Evolutionary conservation across 805 yeast genomes (phyloP).

Genomic region (Ogataea kodamae): DNA sequence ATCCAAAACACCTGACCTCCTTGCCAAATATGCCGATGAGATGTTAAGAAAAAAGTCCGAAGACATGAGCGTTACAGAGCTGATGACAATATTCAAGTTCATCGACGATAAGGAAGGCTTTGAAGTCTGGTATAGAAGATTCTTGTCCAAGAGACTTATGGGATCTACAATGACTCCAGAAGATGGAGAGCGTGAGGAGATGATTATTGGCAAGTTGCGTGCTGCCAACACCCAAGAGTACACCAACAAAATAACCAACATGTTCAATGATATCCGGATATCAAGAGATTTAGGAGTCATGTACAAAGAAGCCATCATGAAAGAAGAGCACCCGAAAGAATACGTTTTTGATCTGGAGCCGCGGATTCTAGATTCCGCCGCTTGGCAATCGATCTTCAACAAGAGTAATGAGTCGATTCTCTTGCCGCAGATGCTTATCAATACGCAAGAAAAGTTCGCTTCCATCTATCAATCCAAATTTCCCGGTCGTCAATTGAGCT

Average conservation of each 20-base stretch:
- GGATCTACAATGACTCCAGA: constrained; percentile 70
- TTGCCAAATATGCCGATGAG: constrained; percentile 86
- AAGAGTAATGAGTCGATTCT: constrained; percentile 41
- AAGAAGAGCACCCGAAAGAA: constrained; percentile 17
- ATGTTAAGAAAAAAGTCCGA: constrained; percentile 68
- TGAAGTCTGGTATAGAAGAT: constrained; percentile 86
- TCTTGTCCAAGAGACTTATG: constrained; percentile 84
- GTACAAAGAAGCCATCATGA: constrained; percentile 26
- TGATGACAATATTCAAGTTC: constrained; percentile 82
- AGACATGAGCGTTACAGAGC: constrained; percentile 78
- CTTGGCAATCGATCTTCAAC: constrained; percentile 33
- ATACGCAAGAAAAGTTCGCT: constrained; percentile 64
- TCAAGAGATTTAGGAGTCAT: constrained; percentile 67
- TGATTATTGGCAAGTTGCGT: constrained; percentile 79
- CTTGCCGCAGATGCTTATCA: constrained; percentile 65
- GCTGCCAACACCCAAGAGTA: constrained; percentile 89
- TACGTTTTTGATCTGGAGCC: constrained; percentile 32
- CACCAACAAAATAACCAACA: constrained; percentile 88
- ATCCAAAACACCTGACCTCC: constrained; percentile 87
- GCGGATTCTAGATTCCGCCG: constrained; percentile 30
- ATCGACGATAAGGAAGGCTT: constrained; percentile 93
- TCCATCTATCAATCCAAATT: constrained; percentile 71
- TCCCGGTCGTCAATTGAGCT: constrained; percentile 81
- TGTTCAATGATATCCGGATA: constrained; percentile 91
- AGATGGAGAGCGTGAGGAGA: constrained; percentile 80